Evolutionary conservation across 805 yeast genomes (phyloP).

Genomic region (Lipomyces spencermartinsiae): DNA sequence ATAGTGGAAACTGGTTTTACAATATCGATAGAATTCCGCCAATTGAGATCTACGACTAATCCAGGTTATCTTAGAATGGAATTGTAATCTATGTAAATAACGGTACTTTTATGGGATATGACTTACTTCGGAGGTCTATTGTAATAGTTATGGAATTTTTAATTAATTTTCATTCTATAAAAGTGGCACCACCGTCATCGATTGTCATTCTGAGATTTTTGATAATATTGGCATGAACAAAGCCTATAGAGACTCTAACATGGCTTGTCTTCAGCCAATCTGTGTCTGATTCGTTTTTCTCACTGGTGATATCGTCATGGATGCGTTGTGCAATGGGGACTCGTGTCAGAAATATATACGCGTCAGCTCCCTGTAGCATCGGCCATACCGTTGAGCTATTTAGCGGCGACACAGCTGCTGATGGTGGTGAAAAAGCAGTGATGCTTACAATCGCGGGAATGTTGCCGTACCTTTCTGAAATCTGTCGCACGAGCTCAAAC

Average conservation of each 20-base stretch:
- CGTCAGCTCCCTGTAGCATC: slow-evolving; percentile 22
- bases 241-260: background rate
- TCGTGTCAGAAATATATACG: slow-evolving; percentile 11
- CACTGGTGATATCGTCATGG: background rate
- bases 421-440: slow-evolving; percentile 6
- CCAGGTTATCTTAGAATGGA: background rate
- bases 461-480: slow-evolving; percentile 4
- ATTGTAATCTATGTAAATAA: slow-evolving; percentile 2
- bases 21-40: slow-evolving; percentile 94
- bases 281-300: slow-evolving; percentile 8
- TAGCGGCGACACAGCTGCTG: slow-evolving; percentile 5
- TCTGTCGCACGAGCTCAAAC: background rate
- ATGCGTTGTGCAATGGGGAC: background rate
- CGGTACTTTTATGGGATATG: background rate
- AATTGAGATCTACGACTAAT: slow-evolving; percentile 83
- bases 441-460: slow-evolving; percentile 7
- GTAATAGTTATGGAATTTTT: too few relatives aligned
- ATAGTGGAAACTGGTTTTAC: slow-evolving; percentile 90
- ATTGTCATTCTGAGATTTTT: slow-evolving; percentile 11
- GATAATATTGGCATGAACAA: background rate
- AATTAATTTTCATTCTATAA: background rate
- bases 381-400: slow-evolving; percentile 23
- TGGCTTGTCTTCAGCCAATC: slow-evolving; percentile 6
- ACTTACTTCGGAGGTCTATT: background rate
- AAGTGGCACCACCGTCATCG: slow-evolving; percentile 12